Evolutionary conservation across 305 asterid genomes (phyloP), one percentile per base, ranked within the genome.

Genomic region (Stenogyne calaminthoides): DNA sequence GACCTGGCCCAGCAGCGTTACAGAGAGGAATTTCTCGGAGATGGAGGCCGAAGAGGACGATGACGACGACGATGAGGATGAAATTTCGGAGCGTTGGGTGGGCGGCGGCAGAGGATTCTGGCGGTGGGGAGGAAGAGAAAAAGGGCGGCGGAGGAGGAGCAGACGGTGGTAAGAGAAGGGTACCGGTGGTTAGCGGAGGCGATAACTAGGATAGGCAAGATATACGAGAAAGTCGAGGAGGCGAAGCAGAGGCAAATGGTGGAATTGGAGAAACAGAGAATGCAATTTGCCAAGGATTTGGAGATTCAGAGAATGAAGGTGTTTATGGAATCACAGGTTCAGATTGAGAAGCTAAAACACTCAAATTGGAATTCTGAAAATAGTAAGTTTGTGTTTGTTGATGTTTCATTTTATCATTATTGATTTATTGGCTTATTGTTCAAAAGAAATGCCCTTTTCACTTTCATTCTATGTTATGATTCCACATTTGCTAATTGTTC

Each of bases 181-280:
- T 86, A 72, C 49, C 36, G 64, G 72, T 77, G 77, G 69, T 63
- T 94, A 81, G 98, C 96, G 1, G 92, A 85, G 71, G 95, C 97
- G 3, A 86, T 94, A 22, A 78, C 82, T 63, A 86, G 86, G 29
- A 79, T 94, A 15, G 94, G 84, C 3, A 76, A 80, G 49, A 81
- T 88, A 44, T 94, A 91, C 57, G 87, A 84, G 88, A 92, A 84
- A 70, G 97, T 94, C 29, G 99, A 91, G 80, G 87, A 67, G 83
- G 88, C 85, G 9, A 94, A 94, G 71, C 97, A 88, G 84, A 76
- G 89, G 81, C 98, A 90, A 78, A 80, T 94, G 88, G 84, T 91
- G 88, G 99, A 94, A 72, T 72, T 90, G 79, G 99, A 94, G 92
- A 91, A 90, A 72, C 92, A 94, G 69, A 86, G 95, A 78, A 90